Evolutionary conservation across 352 stramenopile genomes (phyloP), one percentile per base, ranked within the genome.

Genomic region (Globisporangium nagaii): DNA sequence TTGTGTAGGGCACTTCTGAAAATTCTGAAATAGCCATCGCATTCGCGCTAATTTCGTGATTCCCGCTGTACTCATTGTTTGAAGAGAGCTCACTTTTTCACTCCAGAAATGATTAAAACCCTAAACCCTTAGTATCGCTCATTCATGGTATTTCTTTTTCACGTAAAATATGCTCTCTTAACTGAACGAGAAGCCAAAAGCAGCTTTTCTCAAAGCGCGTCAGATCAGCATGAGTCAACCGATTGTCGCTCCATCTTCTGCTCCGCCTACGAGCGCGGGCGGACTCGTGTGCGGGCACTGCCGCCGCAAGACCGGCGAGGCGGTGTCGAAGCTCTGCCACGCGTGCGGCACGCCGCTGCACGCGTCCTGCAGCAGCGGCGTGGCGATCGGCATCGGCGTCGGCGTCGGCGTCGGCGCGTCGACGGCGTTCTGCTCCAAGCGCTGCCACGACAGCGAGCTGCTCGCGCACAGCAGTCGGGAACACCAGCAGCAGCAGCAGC

Each of bases 381-480:
- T 73, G 40, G 71, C 71, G 2, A 30, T 55, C 41, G 65, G 58
- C 50, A 65, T 65, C 60, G 59, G 39, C 11, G 65, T 78, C 19
- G 49, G 58, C 34, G 69, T 66, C 46, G 68, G 65, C 20, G 77
- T 80, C 45, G 57, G 67, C 2, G 44, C 51, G 37, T 41, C 66
- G 6, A 19, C 49, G 2, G 54, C 62, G 6, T 80, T 63, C 53
- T 80, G 71, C 57, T 80, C 65, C 39, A 70, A 65, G 59, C 65
- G 60, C 19, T 78, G 71, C 60, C 77, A 66, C 55, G 67, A 80
- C 12, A 48, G 19, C 22, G 68, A 73, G 15, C 15, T 59, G 10
- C 48, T 70, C 8, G 27, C 47, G 15, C 42, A 51, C 34, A 9
- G 20, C n/a, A 5, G 17, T 13, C 17, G 48, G 15, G 7, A 17